phyloP scores from a whole-genome alignment of 257 asterid genomes.

The Ligustrum vulgare region DNA sequence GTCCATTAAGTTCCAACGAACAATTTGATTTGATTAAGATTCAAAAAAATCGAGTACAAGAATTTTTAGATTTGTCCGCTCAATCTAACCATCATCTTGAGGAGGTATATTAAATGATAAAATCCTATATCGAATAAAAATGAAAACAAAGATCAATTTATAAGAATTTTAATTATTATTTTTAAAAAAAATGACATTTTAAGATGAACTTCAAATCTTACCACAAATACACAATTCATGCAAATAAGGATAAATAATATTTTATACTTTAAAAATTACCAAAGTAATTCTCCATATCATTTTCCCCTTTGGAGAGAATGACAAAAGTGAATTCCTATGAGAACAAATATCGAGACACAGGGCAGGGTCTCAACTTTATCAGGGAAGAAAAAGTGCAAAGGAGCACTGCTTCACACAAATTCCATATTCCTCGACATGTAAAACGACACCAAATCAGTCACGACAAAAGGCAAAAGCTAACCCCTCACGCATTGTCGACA shows the following conservation, averaged over 20 bases:
- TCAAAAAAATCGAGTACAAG: no score
- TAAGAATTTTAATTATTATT: no score
- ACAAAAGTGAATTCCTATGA: constrained; percentile 12
- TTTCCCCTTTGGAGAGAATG: neutral
- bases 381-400: constrained; percentile 16
- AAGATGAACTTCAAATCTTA: no score
- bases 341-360: constrained; percentile 32
- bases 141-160: no score
- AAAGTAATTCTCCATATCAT: neutral
- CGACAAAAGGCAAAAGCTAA: constrained; percentile 41
- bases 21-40: no score
- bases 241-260: no score
- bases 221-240: neutral
- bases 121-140: no score
- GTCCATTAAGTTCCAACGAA: no score
- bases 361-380: constrained; percentile 15
- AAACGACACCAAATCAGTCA: constrained; percentile 44
- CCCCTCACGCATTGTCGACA: constrained; percentile 49
- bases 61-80: no score
- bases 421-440: constrained; percentile 65
- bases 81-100: no score
- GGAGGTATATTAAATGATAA: no score
- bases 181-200: no score
- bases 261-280: neutral
- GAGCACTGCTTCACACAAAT: constrained; percentile 75